Base-by-base conservation (phyloP, 306 rosid species). In the Quercus rubra region DNA sequence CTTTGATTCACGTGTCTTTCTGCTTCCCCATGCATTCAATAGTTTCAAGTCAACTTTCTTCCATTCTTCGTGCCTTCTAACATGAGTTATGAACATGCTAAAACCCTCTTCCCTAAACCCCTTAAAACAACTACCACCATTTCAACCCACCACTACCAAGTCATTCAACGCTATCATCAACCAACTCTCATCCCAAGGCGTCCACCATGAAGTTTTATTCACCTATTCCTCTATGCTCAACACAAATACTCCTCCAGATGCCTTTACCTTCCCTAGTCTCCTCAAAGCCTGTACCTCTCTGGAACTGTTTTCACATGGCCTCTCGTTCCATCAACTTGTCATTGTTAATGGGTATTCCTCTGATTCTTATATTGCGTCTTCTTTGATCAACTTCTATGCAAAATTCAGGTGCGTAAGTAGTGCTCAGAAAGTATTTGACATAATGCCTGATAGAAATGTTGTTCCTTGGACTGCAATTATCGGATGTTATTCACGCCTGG, bases 401-500 rank as follows among this genome's bases (percentile, higher is more conserved):
- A 90, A 88, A 57, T 88, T 86, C 8, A 86, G 91, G 25, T 35
- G 3, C 73, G 11, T 59, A 5, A 2, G 59, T 30, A 3, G 27
- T 85, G 97, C 97, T 23, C 90, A 86, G 57, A 86, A 85, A 63
- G 84, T 90, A 57, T 92, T 92, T 6, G 87, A 90, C 35, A 73
- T 57, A 68, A 90, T 92, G 97, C 88, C 91, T 31, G 85, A 78
- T 2, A 90, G 86, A 35, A 88, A 90, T 41, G 88, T 92, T 70
- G 95, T 92, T 69, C 95, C 97, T 73, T 92, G 95, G 93, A 92
- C 97, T 31, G 81, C 91, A n/a, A 83, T 92, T 54, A 92, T 92
- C 5, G 95, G 97, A 77, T 90, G 88, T 79, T 88, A 88, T 83
- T 85, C 93, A 2, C 83, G 80, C 20, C 30, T 21, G 5, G 86